phyloP scores from a whole-genome alignment of 306 rosid species.

The Rosa rugosa region DNA sequence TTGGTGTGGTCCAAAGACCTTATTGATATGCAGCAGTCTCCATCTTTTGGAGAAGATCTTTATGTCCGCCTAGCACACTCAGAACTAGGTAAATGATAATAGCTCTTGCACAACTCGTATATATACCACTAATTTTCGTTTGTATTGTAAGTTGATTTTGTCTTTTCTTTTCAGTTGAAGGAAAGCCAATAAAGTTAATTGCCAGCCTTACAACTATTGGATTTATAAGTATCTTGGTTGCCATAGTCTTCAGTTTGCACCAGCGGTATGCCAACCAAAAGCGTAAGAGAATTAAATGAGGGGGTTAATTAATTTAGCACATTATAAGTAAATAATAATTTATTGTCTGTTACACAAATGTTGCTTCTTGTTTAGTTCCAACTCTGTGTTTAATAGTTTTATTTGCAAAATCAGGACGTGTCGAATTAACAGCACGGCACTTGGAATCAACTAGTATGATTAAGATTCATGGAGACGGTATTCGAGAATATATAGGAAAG shows the following conservation, averaged over 20 bases:
- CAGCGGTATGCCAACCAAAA: neutral
- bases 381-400: neutral
- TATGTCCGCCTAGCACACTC: neutral
- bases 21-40: neutral
- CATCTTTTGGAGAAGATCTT: neutral
- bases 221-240: neutral
- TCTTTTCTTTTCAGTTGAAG: neutral
- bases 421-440: neutral
- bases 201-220: neutral
- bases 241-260: neutral
- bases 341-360: neutral
- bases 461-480: neutral
- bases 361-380: neutral
- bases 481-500: neutral
- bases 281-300: neutral
- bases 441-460: neutral
- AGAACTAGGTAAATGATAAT: neutral
- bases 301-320: no score
- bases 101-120: neutral
- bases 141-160: neutral
- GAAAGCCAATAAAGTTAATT: conserved; percentile 1
- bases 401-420: neutral
- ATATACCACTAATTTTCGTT: neutral
- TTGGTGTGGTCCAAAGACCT: neutral
- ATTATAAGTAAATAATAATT: neutral